A percentile compares a stretch with the other conserved stretches of the same genome.
phyloP scores from a whole-genome alignment of 2,329 filamentous ascomycete species.

The Pseudonectria foliicola region DNA sequence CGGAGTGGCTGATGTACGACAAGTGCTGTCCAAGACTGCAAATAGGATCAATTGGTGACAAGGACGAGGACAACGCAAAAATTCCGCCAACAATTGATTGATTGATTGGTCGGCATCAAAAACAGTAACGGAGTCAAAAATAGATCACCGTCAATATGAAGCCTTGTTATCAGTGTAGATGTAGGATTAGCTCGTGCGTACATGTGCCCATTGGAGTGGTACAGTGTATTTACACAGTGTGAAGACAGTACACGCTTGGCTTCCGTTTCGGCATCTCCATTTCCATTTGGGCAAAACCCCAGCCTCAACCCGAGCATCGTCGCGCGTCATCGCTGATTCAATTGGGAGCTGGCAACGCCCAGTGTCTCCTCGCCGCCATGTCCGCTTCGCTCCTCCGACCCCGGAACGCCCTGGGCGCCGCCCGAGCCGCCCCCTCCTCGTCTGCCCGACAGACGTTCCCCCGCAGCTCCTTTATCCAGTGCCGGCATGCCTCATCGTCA shows the following conservation, averaged over 20 bases:
- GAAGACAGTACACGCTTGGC: slow-evolving; percentile 11
- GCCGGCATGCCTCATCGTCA: slow-evolving; percentile 28
- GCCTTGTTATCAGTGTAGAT: no score
- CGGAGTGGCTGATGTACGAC: no score
- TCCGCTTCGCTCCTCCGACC: slow-evolving; percentile 19
- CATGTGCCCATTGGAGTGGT: no score
- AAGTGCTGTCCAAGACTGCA: no score
- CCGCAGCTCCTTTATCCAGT: slow-evolving; percentile 14
- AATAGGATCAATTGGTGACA: no score
- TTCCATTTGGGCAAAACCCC: slow-evolving; percentile 18
- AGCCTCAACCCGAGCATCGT: slow-evolving; percentile 21
- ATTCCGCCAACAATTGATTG: no score
- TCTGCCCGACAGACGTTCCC: slow-evolving; percentile 13
- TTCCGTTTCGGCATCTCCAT: slow-evolving; percentile 8
- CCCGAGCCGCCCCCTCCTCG: slow-evolving; percentile 12
- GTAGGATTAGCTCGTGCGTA: no score
- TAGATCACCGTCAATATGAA: no score
- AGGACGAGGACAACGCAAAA: no score
- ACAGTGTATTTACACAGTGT: slow-evolving; percentile 15
- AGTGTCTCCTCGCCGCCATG: slow-evolving; percentile 20
- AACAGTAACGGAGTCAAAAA: no score
- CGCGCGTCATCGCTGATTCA: slow-evolving; percentile 16
- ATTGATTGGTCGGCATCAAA: no score
- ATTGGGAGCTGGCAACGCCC: slow-evolving; percentile 24
- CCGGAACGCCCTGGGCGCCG: slow-evolving; percentile 13